These are phyloP conservation scores for Pichia heedii DNA, from an alignment of 805 yeast genomes.

Conservation along the genomic window DNA sequence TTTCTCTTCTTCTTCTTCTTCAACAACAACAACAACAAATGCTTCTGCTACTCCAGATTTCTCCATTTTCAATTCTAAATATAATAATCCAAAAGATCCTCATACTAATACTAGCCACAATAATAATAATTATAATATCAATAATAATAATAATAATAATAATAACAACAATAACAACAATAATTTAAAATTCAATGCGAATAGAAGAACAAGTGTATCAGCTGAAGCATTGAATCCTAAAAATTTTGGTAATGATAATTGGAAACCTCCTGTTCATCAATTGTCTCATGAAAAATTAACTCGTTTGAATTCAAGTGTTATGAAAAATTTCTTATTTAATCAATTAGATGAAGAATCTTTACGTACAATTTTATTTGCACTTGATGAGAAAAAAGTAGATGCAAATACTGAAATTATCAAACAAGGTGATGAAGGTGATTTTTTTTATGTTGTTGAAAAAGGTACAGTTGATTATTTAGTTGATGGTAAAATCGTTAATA, in stretches of 20 bases:
- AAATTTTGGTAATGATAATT: slow-evolving; percentile 52
- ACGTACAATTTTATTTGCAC: slow-evolving; percentile 72
- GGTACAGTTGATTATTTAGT: slow-evolving; percentile 80
- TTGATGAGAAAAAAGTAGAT: slow-evolving; percentile 58
- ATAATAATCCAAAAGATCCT: too few species aligned
- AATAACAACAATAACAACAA: slow-evolving; percentile 38
- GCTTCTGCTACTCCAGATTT: neutral
- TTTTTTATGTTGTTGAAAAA: slow-evolving; percentile 73
- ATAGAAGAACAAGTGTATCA: slow-evolving; percentile 81
- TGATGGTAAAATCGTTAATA: slow-evolving; percentile 58
- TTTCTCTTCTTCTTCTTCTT: neutral
- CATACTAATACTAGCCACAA: slow-evolving; percentile 8
- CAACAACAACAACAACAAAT: neutral
- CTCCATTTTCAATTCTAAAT: neutral
- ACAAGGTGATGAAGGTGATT: slow-evolving; percentile 95
- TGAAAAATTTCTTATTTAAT: slow-evolving; percentile 75
- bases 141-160: slow-evolving; percentile 17
- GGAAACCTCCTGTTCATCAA: slow-evolving; percentile 66
- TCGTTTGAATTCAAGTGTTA: slow-evolving; percentile 62
- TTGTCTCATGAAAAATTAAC: slow-evolving; percentile 54
- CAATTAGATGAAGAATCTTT: slow-evolving; percentile 73
- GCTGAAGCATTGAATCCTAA: slow-evolving; percentile 83
- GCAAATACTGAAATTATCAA: slow-evolving; percentile 60
- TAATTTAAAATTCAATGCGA: slow-evolving; percentile 39
- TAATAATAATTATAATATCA: slow-evolving; percentile 18